phyloP scores from a whole-genome alignment of 2,329 filamentous ascomycete species.

The Seiridium unicorne region DNA sequence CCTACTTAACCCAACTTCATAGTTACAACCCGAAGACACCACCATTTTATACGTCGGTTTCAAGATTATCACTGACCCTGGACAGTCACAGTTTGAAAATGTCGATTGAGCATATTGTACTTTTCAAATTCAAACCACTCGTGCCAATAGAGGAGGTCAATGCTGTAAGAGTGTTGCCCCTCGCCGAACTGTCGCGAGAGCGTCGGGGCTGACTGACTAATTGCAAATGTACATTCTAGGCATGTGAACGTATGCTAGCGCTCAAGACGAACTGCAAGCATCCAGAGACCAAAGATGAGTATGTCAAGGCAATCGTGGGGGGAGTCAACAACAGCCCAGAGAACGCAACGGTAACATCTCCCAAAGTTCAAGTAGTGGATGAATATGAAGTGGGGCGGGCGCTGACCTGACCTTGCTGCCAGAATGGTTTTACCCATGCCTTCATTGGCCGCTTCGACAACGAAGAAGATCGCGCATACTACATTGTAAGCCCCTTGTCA shows the following conservation, averaged over 20 bases:
- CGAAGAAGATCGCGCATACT: slow-evolving; percentile 65
- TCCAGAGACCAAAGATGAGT: slow-evolving; percentile 54
- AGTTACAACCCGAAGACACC: no score
- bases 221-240: slow-evolving; percentile 15
- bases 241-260: slow-evolving; percentile 34
- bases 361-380: no score
- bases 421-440: slow-evolving; percentile 63
- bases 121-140: slow-evolving; percentile 25
- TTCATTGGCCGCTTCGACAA: slow-evolving; percentile 66
- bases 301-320: slow-evolving; percentile 56
- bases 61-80: no score
- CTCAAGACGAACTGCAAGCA: slow-evolving; percentile 60
- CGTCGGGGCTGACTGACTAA: not conserved
- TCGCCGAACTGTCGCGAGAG: not conserved
- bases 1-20: no score
- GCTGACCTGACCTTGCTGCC: not conserved
- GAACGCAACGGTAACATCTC: slow-evolving; percentile 49
- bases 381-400: no score
- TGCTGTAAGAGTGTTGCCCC: slow-evolving; percentile 18
- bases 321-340: slow-evolving; percentile 62
- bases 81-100: slow-evolving; percentile 10
- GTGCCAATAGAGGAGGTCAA: slow-evolving; percentile 25
- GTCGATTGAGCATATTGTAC: slow-evolving; percentile 26
- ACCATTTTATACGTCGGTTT: no score
- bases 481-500: slow-evolving; percentile 34